phyloP scores from a whole-genome alignment of 2,329 filamentous ascomycete genomes.

The Alternaria hordeiaustralica region DNA sequence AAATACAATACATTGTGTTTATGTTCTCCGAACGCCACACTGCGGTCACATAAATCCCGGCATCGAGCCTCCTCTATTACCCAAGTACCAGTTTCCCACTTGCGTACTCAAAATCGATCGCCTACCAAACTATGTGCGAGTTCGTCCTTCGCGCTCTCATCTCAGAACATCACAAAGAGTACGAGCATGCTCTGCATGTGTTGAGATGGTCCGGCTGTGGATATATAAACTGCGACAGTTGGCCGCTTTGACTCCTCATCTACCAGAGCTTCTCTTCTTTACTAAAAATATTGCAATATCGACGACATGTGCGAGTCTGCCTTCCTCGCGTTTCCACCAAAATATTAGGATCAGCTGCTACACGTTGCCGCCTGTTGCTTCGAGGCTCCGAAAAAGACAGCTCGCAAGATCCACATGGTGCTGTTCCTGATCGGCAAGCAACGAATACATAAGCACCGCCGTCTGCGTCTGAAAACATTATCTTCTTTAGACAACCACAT shows the following conservation, averaged over 20 bases:
- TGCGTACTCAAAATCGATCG: not conserved
- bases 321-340: not conserved
- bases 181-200: too few relatives aligned
- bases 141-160: not conserved
- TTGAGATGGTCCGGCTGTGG: not conserved
- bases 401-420: fast-evolving
- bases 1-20: too few relatives aligned
- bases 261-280: fast-evolving
- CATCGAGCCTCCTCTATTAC: fast-evolving
- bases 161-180: too few relatives aligned
- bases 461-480: not conserved
- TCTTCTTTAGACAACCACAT: not conserved
- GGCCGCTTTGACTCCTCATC: not conserved
- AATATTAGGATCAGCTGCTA: not conserved
- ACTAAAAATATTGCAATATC: too few relatives aligned
- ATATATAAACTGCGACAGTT: not conserved
- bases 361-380: not conserved
- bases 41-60: not conserved
- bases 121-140: not conserved
- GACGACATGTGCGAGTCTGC: not conserved
- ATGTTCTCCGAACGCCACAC: not conserved
- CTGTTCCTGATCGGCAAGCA: not conserved
- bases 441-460: fast-evolving
- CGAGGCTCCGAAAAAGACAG: not conserved
- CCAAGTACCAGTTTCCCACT: not conserved